These are phyloP conservation scores for Sporothrix mexicana DNA, from an alignment of 2,329 filamentous ascomycete species.

Conservation along the genomic window DNA sequence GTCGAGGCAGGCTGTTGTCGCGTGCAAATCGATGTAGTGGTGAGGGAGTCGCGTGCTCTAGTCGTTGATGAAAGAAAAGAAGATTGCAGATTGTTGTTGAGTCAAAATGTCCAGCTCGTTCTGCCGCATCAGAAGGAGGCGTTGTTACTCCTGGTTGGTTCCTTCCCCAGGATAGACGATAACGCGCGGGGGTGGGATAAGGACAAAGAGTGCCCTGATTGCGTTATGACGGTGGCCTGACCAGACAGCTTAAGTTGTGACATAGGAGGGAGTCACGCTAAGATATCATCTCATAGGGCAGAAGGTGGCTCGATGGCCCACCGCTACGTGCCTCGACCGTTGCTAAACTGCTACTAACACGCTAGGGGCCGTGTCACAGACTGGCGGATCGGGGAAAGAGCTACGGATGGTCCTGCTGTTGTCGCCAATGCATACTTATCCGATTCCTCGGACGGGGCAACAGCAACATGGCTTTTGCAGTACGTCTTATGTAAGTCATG, in stretches of 20 bases:
- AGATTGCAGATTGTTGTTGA: not conserved
- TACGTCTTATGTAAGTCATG: not conserved
- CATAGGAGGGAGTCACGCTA: constrained; percentile 6
- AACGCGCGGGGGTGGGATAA: constrained; percentile 12
- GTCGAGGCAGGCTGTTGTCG: not conserved
- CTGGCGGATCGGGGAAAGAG: not conserved
- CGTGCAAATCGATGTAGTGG: not conserved
- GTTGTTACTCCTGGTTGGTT: constrained; percentile 16
- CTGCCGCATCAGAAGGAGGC: not conserved
- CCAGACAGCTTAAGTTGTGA: not conserved
- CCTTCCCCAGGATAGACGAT: constrained; percentile 16
- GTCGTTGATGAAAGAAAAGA: not conserved
- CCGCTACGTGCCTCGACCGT: constrained; percentile 1
- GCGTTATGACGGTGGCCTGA: constrained; percentile 26
- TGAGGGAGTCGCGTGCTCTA: too few species aligned
- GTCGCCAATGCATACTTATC: not conserved
- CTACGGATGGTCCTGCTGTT: not conserved
- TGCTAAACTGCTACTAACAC: constrained; percentile 4
- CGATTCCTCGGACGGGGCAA: too few species aligned
- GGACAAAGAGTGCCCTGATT: constrained; percentile 1
- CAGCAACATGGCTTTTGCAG: too few species aligned
- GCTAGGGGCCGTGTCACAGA: constrained; percentile 22
- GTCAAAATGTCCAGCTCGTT: not conserved
- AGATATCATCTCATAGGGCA: not conserved
- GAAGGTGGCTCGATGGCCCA: not conserved